Conservation (phyloP, 192 early-diverging fungal genomes). For the Funneliformis mosseae region DNA sequence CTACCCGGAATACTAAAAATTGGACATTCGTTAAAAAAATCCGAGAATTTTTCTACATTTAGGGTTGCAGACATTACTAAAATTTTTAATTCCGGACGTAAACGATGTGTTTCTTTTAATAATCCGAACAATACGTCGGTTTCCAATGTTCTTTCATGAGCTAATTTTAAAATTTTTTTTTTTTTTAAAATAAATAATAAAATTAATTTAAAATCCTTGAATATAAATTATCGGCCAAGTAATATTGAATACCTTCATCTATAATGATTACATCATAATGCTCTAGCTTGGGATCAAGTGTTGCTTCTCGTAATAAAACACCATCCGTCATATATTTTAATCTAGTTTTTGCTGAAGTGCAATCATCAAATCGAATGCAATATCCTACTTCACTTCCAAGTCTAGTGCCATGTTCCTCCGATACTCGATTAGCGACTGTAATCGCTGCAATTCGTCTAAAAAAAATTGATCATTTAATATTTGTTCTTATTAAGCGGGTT, state of each 20-base stretch:
- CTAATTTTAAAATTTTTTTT: conserved; percentile 45
- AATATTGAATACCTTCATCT: conserved; percentile 64
- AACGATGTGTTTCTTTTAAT: conserved; percentile 72
- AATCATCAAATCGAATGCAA: conserved; percentile 95
- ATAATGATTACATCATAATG: conserved; percentile 92
- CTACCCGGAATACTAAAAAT: conserved; percentile 79
- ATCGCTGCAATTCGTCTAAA: conserved; percentile 81
- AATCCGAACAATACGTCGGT: conserved; percentile 95
- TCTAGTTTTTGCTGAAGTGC: conserved; percentile 77
- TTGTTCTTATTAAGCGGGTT: background rate
- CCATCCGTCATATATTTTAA: conserved; percentile 99
- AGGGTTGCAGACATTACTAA: conserved; percentile 83
- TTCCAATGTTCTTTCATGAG: conserved; percentile 91
- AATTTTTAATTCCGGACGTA: conserved; percentile 86
- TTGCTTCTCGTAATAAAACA: conserved; percentile 88
- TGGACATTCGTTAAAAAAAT: conserved; percentile 79
- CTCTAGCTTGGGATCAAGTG: conserved; percentile 77
- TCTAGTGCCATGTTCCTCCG: conserved; percentile 84
- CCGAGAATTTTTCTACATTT: conserved; percentile 79
- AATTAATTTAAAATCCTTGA: background rate
- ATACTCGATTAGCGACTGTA: conserved; percentile 93
- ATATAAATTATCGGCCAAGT: background rate
- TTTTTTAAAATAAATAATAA: background rate
- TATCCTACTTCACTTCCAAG: conserved; percentile 89
- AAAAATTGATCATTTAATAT: background rate